Percentiles rank a stretch among this genome's conserved stretches.
Evolutionary conservation across 176 grass and related monocot genomes (phyloP).

Genomic region (Phoenix roebelenii): DNA sequence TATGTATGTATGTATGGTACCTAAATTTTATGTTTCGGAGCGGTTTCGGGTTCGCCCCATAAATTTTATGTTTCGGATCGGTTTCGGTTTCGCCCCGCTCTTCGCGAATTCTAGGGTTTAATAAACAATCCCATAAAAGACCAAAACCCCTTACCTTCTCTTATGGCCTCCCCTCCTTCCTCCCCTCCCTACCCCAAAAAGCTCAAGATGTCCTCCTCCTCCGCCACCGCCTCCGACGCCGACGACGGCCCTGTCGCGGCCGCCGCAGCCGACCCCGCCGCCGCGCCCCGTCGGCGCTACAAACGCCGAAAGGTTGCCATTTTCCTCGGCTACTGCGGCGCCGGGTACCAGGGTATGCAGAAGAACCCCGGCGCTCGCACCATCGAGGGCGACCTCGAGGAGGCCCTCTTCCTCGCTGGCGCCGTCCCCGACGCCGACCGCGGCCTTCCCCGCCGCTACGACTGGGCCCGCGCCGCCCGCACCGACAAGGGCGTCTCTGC

Average conservation of each 20-base stretch:
- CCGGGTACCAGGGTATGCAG: slow-evolving; percentile 96
- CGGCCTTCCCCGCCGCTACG: slow-evolving; percentile 45
- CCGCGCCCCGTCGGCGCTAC: slow-evolving; percentile 43
- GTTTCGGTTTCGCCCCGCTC: background rate
- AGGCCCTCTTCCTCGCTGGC: slow-evolving; percentile 72
- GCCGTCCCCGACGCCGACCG: slow-evolving; percentile 61
- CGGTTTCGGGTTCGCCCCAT: too few relatives aligned
- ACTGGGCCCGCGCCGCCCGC: slow-evolving; percentile 78
- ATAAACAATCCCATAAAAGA: too few relatives aligned
- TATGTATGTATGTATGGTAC: too few relatives aligned
- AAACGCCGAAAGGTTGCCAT: slow-evolving; percentile 95
- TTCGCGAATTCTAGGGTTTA: slow-evolving; percentile 7
- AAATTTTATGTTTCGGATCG: too few relatives aligned
- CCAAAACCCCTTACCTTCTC: too few relatives aligned
- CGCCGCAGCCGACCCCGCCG: slow-evolving; percentile 15
- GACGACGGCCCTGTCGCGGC: slow-evolving; percentile 11
- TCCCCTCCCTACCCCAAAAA: slow-evolving; percentile 55
- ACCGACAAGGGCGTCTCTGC: slow-evolving; percentile 94
- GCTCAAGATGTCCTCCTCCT: slow-evolving; percentile 57
- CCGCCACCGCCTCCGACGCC: slow-evolving; percentile 29
- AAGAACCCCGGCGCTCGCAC: slow-evolving; percentile 91
- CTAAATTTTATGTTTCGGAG: too few relatives aligned
- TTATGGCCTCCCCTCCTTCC: slow-evolving; percentile 25
- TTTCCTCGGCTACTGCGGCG: slow-evolving; percentile 76
- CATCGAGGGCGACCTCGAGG: slow-evolving; percentile 92